These are phyloP conservation scores for Posidonia oceanica DNA, from an alignment of 116 monocot genomes.

Conservation along the genomic window DNA sequence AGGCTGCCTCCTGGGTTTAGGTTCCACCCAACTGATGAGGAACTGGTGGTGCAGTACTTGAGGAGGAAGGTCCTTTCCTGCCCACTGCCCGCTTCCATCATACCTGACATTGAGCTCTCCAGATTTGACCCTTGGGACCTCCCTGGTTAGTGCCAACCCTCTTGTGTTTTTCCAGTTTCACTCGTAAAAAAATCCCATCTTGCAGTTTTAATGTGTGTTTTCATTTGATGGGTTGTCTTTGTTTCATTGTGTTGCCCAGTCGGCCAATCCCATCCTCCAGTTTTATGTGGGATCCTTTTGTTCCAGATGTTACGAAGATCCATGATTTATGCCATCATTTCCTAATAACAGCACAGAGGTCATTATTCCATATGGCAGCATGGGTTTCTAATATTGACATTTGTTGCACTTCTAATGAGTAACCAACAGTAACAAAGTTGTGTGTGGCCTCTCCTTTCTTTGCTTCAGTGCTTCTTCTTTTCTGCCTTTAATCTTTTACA, in stretches of 20 bases:
- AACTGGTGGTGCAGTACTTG: slow-evolving; percentile 56
- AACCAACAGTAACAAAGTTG: no score
- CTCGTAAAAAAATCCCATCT: background rate
- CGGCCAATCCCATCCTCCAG: no score
- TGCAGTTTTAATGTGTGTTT: background rate
- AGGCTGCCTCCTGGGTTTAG: slow-evolving; percentile 52
- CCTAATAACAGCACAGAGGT: no score
- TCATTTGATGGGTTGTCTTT: background rate
- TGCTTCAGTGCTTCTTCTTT: no score
- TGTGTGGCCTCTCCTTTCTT: no score
- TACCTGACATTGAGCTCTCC: slow-evolving; percentile 39
- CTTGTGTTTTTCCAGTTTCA: background rate
- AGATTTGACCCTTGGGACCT: slow-evolving; percentile 43
- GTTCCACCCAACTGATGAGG: slow-evolving; percentile 59
- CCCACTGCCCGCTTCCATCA: slow-evolving; percentile 47
- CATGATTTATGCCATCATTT: no score
- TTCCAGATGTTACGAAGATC: no score
- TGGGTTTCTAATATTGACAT: no score
- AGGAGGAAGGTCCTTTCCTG: slow-evolving; percentile 24
- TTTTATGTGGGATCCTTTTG: background rate
- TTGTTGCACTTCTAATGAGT: no score
- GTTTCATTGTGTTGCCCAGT: background rate
- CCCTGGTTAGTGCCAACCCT: slow-evolving; percentile 14
- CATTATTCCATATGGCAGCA: no score
- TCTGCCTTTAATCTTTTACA: no score